Evolutionary conservation across 371 early-diverging fungal genomes (phyloP), one percentile per base, ranked within the genome.

Genomic region (Apophysomyces sp.): DNA sequence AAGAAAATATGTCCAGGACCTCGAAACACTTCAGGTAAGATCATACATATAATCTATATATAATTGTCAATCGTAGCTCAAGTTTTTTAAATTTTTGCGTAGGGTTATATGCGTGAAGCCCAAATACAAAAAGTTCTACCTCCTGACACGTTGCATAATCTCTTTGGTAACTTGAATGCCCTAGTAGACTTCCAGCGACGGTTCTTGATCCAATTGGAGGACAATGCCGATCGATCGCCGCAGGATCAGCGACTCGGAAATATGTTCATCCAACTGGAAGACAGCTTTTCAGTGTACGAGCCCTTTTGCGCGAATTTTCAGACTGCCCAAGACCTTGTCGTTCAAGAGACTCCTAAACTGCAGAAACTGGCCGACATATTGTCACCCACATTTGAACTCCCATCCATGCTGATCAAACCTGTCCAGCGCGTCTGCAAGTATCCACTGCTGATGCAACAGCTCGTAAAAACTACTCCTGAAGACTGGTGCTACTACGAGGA

Each of bases 351-450:
- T 30, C 74, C 64, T 28, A 80, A 82, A 52, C 68, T 86, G 9
- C 74, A 78, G 56, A 78, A 74, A 56, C 69, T 89, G 62, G 63
- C 78, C 11, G 80, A 85, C 60, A 69, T 92, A 30, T 78, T 93
- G 64, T 95, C 94, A 39, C 94, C 96, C 5, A 83, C 77, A 16
- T 90, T 91, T 58, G 93, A 89, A 58, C 81, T 98, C 52, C 95
- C 90, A 12, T 91, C 94, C 15, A 87, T 92, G 74, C 82, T 99
- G 37, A 97, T 99, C 75, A 94, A 95, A 71, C 99, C 99, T 0
- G 90, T 98, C 3, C 98, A 99, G 73, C 86, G 99, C 49, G 88
- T 98, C 32, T 95, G 97, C 83, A 96, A 94, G 76, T 99, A 98
- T 71, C 95, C 95, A 31, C 74, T 96, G 15, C 81, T 96, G 51